Base-by-base conservation (phyloP, 202 grass and related monocot species). In the Zizania palustris region DNA sequence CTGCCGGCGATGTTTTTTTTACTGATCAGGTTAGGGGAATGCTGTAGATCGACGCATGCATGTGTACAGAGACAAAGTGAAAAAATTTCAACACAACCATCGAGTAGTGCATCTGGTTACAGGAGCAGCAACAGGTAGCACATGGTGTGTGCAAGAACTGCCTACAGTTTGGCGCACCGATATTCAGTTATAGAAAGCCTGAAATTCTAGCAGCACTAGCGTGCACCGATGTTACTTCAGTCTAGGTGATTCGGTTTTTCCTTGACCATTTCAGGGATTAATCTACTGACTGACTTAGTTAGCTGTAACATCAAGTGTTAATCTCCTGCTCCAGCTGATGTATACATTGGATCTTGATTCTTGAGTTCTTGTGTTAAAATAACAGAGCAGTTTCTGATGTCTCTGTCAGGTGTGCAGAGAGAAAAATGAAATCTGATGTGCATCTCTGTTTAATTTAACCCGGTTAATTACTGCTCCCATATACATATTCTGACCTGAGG, bases 1-100 rank as follows among this genome's bases (percentile, higher is more conserved):
- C 57, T n/a, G 63, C 57, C 13, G 63, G 74, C 80, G 57, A 84
- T 55, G 63, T 46, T 81, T 78, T 78, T 58, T 73, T 73, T 63
- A 73, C 60, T 5, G 13, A 72, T 20, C 51, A 72, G 58, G 64
- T 87, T 58, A 35, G 10, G 58, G 18, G 14, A 72, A 57, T 76
- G 65, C 72, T 82, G 65, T 33, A 5, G 4, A 51, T 55, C 51
- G 55, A 45, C 36, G 37, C 15, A 70, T 45, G 14, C 36, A 65
- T 16, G 60, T 56, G 36, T 36, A 46, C 42, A 53, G 3, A 18
- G 51, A 20, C 51, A 7, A 11, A 59, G 60, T 28, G 28, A 28
- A 62, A 33, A 48, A 60, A 3, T 65, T 63, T 49, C 69, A 45
- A 1, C 51, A 1, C 20, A 34, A 86, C 42, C 76, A 35, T 74